Percentiles rank a stretch among this genome's conserved stretches.
Evolutionary conservation across 2,329 filamentous ascomycete species (phyloP).

Genomic region (Penicillium sp.): DNA sequence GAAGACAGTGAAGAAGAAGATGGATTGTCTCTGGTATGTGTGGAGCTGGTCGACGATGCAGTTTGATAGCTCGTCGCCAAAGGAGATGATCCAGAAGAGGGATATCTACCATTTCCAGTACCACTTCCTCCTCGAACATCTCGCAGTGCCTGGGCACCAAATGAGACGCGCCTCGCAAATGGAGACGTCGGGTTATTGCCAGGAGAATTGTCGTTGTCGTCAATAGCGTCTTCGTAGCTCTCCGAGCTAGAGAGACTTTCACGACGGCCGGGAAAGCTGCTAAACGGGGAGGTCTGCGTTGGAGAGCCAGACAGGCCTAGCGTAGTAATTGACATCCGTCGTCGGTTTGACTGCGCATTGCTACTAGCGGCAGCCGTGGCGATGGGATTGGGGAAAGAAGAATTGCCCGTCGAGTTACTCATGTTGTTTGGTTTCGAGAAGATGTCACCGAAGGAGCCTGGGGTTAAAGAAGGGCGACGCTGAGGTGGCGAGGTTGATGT

Average conservation of each 20-base stretch:
- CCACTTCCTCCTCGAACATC: conserved; percentile 65
- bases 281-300: conserved; percentile 49
- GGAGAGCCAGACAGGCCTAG: conserved; percentile 71
- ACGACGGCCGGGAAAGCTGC: conserved; percentile 54
- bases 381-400: conserved; percentile 37
- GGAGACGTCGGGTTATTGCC: conserved; percentile 64
- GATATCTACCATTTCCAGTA: conserved; percentile 55
- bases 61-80: conserved; percentile 23
- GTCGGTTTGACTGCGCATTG: conserved; percentile 50
- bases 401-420: conserved; percentile 12
- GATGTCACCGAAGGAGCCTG: conserved; percentile 39
- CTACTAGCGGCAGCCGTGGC: conserved; percentile 51
- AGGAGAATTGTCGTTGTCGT: conserved; percentile 64
- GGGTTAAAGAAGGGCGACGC: conserved; percentile 46
- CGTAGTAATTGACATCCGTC: conserved; percentile 70
- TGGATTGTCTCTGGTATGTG: conserved; percentile 17
- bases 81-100: conserved; percentile 35
- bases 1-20: conserved; percentile 30
- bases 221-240: conserved; percentile 44
- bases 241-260: conserved; percentile 65
- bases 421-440: conserved; percentile 29
- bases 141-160: conserved; percentile 74
- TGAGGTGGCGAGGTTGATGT: conserved; percentile 33
- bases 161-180: conserved; percentile 75
- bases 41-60: conserved; percentile 23